Evolutionary conservation across 2,329 filamentous ascomycete species (phyloP).

Genomic region (Colletotrichum plurivorum): DNA sequence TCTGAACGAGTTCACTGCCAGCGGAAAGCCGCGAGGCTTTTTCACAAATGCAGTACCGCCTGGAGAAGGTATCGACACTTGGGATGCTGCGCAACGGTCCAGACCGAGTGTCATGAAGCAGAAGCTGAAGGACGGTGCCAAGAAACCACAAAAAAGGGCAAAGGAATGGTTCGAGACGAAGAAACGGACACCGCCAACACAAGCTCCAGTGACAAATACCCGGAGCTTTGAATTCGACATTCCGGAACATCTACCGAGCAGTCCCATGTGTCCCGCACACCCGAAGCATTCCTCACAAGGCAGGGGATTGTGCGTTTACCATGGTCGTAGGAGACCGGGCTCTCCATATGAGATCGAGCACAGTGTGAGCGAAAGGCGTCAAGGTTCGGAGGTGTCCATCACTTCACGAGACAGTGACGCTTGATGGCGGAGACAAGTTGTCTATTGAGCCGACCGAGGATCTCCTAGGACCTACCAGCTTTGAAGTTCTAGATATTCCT

Average conservation of each 20-base stretch:
- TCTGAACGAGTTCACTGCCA: slow-evolving; percentile 54
- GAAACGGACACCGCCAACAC: slow-evolving; percentile 42
- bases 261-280: slow-evolving; percentile 67
- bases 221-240: slow-evolving; percentile 62
- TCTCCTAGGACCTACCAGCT: no score
- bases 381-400: slow-evolving; percentile 37
- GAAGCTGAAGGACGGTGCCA: slow-evolving; percentile 41
- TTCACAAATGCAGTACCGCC: slow-evolving; percentile 58
- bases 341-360: slow-evolving; percentile 23
- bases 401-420: slow-evolving; percentile 28
- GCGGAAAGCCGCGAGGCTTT: slow-evolving; percentile 56
- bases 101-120: not conserved
- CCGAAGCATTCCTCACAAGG: slow-evolving; percentile 59
- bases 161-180: slow-evolving; percentile 55
- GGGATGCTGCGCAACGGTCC: slow-evolving; percentile 21
- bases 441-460: no score
- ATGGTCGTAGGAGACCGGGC: slow-evolving; percentile 53
- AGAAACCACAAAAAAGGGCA: slow-evolving; percentile 44
- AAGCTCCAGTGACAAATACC: slow-evolving; percentile 34
- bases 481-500: no score
- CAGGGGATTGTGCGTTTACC: slow-evolving; percentile 65
- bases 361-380: slow-evolving; percentile 24
- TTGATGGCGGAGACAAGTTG: not conserved
- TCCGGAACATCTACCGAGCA: slow-evolving; percentile 65
- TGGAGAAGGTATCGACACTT: slow-evolving; percentile 24